Evolutionary conservation across 1,284 basidiomycete genomes (phyloP).

Genomic region (Microbotryum scabiosae): DNA sequence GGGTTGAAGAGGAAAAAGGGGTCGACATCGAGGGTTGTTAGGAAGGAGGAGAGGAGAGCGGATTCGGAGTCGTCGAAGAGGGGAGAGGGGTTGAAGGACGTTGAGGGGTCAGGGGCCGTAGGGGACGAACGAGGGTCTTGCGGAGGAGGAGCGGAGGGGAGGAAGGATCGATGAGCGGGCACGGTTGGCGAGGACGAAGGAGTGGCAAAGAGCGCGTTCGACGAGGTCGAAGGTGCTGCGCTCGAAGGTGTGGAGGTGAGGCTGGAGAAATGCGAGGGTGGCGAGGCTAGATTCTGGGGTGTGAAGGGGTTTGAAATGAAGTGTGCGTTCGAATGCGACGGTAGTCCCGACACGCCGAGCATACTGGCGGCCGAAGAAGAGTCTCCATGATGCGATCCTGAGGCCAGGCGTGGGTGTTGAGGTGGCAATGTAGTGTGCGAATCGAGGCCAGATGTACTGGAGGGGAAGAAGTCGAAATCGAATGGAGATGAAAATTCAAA

Average conservation of each 20-base stretch:
- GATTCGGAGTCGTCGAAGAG: conserved; percentile 23
- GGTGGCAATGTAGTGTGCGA: too few species aligned
- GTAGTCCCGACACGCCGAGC: too few species aligned
- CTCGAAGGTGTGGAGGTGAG: too few species aligned
- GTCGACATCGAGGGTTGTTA: conserved; percentile 24
- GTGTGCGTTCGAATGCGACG: too few species aligned
- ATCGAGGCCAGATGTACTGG: too few species aligned
- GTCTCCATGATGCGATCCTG: too few species aligned
- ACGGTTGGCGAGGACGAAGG: conserved; percentile 7
- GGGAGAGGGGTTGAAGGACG: background rate
- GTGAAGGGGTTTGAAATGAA: too few species aligned
- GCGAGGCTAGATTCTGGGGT: too few species aligned
- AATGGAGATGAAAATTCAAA: conserved; percentile 9
- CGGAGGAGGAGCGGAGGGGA: background rate
- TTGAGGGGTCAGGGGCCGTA: background rate
- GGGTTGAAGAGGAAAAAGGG: conserved; percentile 28
- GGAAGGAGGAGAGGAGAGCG: conserved; percentile 22
- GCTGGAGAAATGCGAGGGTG: too few species aligned
- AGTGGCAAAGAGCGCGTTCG: background rate
- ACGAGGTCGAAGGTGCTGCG: background rate
- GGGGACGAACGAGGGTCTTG: background rate
- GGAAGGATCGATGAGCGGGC: background rate
- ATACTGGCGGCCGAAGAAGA: too few species aligned
- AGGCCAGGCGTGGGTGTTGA: too few species aligned
- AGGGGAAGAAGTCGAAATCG: background rate